Base-by-base conservation (phyloP, 164 flowering plant genomes). In the Amborella trichopoda region DNA sequence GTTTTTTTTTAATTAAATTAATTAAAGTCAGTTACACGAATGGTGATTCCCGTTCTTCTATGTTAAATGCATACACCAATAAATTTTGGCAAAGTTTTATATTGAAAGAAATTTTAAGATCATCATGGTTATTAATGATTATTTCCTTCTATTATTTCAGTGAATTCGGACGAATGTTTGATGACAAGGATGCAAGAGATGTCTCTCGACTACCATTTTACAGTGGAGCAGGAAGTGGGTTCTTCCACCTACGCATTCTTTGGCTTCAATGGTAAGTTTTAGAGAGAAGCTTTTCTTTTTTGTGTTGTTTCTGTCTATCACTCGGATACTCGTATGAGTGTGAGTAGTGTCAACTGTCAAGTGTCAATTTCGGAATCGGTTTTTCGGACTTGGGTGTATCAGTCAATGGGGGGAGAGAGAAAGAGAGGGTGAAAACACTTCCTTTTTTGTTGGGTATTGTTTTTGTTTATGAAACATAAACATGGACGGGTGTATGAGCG, bases 131-230 rank as follows among this genome's bases (percentile, higher is more conserved):
- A 17, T 33, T 33, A 13, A 11, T 33, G 37, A 17, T 33, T 26
- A 21, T 32, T 1, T 24, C n/a, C 4, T 13, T 13, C 37, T 13
- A 33, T 33, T 11, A 33, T 53, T 47, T 69, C 80, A 91, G 99
- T 91, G 55, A 91, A 91, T 54, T 50, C 99, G 2, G 72, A 87
- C 30, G 96, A 84, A 61, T 87, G 96, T 58, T 47, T 87, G 66
- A 66, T 91, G 87, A 91, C 99, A 18, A 80, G 96, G 55, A 82
- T 91, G 86, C 99, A 91, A 56, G 96, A 91, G 61, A 91, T 91
- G 98, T 86, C 98, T 2, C 52, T 91, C 61, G 93, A 87, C 54
- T 91, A 91, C 60, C 98, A 91, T 67, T 91, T 91, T 56, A 81
- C 60, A 4, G 98, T 91, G 45, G 99, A 91, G 71, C 99, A 91